Base-by-base conservation (phyloP, 1,284 basidiomycete genomes). In the Puccinia horiana region DNA sequence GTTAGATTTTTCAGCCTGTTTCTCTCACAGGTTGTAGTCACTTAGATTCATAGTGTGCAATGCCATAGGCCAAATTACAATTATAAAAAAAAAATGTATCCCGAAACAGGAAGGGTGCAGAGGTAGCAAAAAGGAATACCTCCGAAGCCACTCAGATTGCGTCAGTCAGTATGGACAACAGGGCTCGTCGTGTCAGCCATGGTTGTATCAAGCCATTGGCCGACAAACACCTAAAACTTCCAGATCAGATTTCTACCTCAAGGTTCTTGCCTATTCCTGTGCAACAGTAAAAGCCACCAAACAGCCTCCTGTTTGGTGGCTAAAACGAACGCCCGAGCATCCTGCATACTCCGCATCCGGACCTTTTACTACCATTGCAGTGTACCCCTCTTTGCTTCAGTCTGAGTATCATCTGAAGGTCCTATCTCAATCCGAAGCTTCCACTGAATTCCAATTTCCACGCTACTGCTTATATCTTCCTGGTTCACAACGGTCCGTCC, bases 341-440 rank as follows among this genome's bases (percentile, higher is more conserved):
- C 35, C 72, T 35, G 69, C 70, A 65, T 74, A 5, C 61, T 78
- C 76, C 63, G 54, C 54, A 29, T 44, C 44, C 44, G 44, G 44
- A 44, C 16, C 44, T 37, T 67, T 37, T 37, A 26, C 29, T 11
- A 16, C 54, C 54, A 5, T 70, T 70, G 37, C n/a, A 23, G 37
- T 42, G 20, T 29, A n/a, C 40, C 37, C 69, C n/a, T 58, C 54
- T 29, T 58, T n/a, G 54, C 42, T 70, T 16, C 42, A 70, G 2
- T 23, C 69, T 16, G 37, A 26, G 12, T 73, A 35, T 73, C 70
- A 73, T 54, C 70, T 61, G 49, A 75, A 81, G 70, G 69, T 75
- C 72, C 80, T 69, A 72, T 75, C 80, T 81, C 80, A 75, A 20
- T 75, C 72, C 61, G 37, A 67, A 81, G 72, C 67, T 81, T 75